phyloP scores from a whole-genome alignment of 257 asterid genomes.

The Leonotis leonurus region DNA sequence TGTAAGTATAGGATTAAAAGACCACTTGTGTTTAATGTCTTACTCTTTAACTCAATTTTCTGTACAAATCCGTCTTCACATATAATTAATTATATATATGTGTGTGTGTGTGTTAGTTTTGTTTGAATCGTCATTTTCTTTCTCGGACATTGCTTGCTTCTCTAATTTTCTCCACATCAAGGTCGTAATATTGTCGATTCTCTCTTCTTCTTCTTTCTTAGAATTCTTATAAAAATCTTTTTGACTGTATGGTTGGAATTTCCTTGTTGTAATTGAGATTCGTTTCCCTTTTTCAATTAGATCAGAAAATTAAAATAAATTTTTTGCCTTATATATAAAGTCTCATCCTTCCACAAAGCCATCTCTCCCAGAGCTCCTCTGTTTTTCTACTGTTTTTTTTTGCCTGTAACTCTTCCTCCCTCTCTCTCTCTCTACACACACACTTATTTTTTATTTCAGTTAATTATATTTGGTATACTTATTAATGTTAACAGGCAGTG shows the following conservation, averaged over 20 bases:
- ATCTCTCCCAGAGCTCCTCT: no score
- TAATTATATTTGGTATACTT: not conserved
- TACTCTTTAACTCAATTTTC: not conserved
- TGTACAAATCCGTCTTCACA: not conserved
- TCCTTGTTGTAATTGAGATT: no score
- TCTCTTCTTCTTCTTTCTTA: slow-evolving; percentile 28
- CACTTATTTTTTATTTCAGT: not conserved
- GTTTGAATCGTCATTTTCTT: slow-evolving; percentile 9
- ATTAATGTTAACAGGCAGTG: slow-evolving; percentile 8
- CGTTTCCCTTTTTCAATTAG: no score
- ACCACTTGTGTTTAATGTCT: no score
- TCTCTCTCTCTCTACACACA: slow-evolving; percentile 19
- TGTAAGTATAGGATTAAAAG: no score
- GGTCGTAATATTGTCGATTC: slow-evolving; percentile 56
- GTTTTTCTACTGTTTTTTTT: not conserved
- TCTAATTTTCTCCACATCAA: slow-evolving; percentile 43
- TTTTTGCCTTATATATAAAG: no score
- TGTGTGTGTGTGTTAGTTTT: not conserved
- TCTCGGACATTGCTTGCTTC: slow-evolving; percentile 36
- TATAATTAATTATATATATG: not conserved
- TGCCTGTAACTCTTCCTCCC: slow-evolving; percentile 15
- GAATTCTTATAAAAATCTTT: no score
- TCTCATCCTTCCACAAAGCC: no score
- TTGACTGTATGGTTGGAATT: no score
- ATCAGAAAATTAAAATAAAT: no score